A percentile compares a stretch with the other conserved stretches of the same genome.
phyloP scores from a whole-genome alignment of 2,329 filamentous ascomycete species.

The Cladophialophora yegresii region DNA sequence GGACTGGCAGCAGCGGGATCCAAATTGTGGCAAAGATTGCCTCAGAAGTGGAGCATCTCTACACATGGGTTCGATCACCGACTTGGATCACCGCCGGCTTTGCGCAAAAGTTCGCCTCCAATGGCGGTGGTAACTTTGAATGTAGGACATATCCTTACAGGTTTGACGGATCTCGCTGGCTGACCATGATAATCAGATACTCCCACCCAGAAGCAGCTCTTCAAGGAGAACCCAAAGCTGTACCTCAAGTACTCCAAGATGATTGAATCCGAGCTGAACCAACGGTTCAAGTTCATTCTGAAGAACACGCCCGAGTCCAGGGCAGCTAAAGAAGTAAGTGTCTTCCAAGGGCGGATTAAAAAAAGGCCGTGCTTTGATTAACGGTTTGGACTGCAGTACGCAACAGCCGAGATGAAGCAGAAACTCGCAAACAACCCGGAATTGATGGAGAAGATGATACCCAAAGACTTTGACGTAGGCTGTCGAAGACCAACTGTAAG shows the following conservation, averaged over 20 bases:
- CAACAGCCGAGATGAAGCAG: conserved; percentile 2
- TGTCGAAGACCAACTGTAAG: conserved; percentile 51
- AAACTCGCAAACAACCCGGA: neutral
- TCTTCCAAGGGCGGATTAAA: neutral
- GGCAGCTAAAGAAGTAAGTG: conserved; percentile 19
- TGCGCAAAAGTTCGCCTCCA: conserved; percentile 22
- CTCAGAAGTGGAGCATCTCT: conserved; percentile 37
- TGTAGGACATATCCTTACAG: neutral
- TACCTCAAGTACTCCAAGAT: conserved; percentile 40
- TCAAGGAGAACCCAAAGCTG: conserved; percentile 21
- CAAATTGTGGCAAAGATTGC: conserved; percentile 56
- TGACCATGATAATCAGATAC: conserved; percentile 14
- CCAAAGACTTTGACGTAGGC: conserved; percentile 39
- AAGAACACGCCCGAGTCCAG: conserved; percentile 8
- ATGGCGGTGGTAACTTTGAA: conserved; percentile 25
- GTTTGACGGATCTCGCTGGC: neutral
- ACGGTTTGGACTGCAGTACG: neutral
- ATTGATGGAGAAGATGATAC: conserved; percentile 25
- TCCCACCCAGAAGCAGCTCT: conserved; percentile 34
- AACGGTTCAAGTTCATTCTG: conserved; percentile 23
- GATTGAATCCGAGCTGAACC: conserved; percentile 37
- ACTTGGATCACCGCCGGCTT: conserved; percentile 33
- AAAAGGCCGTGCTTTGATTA: neutral
- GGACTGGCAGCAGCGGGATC: conserved; percentile 58
- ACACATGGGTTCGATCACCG: conserved; percentile 33